Evolutionary conservation across 2,329 filamentous ascomycete genomes (phyloP), one percentile per base, ranked within the genome.

Genomic region (Zopfia rhizophila): DNA sequence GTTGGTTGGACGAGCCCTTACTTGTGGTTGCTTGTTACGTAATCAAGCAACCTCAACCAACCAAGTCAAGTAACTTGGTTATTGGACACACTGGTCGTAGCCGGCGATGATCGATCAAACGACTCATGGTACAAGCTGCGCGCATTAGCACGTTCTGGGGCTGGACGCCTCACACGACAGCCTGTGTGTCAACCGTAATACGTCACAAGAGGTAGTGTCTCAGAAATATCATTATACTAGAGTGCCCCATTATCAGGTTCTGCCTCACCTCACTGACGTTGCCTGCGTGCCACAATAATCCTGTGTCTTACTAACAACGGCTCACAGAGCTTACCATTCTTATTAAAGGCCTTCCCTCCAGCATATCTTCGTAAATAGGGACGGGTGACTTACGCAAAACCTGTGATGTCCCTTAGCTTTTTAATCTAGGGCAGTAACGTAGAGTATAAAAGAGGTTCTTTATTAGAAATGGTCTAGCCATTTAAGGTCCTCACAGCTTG

Each of bases 271-370:
- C 51, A 29, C 58, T 63, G 18, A 64, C 51, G 17, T 48, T 45
- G 22, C 39, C 44, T 48, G 27, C 17, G 10, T 8, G 14, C 16
- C 10, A 38, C 30, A 10, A 8, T 17, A 24, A 22, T 22, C 41
- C 33, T 19, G 23, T 29, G 37, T 19, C 11, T 36, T 11, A 12
- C 16, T 12, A 13, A 23, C 7, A 24, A 38, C 7, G 31, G 19
- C 7, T 13, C 12, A 29, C 10, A 22, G 27, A n/a, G 66, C 66
- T 61, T 45, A 72, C 59, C 28, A 47, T 63, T 71, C 33, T 65
- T 47, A 45, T 72, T 70, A 25, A 73, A 66, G 11, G 53, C 66
- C 47, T 72, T 71, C 5, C 62, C 64, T 45, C 24, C 58, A 18
- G 46, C 49, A 38, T 72, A 70, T 49, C 53, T 57, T 33, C 72